These are phyloP conservation scores for Venturia oleaginea DNA, from an alignment of 2,329 filamentous ascomycete species.

Conservation along the genomic window DNA sequence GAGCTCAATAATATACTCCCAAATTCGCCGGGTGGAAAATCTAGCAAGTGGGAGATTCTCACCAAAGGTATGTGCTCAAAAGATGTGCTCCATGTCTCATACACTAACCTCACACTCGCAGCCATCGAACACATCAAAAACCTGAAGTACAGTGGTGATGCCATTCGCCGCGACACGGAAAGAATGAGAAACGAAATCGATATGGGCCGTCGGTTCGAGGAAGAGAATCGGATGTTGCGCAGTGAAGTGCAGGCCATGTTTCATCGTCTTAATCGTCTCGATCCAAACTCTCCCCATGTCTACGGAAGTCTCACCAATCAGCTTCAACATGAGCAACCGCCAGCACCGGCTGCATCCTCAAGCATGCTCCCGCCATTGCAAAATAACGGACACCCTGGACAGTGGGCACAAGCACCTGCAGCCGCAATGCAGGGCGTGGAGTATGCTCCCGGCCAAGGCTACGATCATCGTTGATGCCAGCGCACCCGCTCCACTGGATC, in stretches of 20 bases:
- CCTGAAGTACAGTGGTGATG: slow-evolving; percentile 31
- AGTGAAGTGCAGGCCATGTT: slow-evolving; percentile 38
- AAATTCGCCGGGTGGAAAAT: slow-evolving; percentile 72
- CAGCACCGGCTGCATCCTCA: background rate
- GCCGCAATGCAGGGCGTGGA: slow-evolving; percentile 43
- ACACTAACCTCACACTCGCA: slow-evolving; percentile 20
- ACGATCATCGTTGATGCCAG: background rate
- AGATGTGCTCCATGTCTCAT: background rate
- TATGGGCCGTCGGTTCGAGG: slow-evolving; percentile 19
- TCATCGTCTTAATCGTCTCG: slow-evolving; percentile 36
- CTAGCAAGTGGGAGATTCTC: slow-evolving; percentile 82
- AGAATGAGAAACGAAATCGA: slow-evolving; percentile 30
- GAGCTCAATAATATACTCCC: slow-evolving; percentile 70
- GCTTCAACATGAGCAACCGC: slow-evolving; percentile 9
- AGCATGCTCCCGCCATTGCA: slow-evolving; percentile 28
- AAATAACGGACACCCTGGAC: slow-evolving; percentile 22
- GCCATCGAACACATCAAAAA: slow-evolving; percentile 42
- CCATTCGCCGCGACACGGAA: slow-evolving; percentile 36
- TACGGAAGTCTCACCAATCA: slow-evolving; percentile 29
- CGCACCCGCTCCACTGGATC: background rate
- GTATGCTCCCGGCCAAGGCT: slow-evolving; percentile 24
- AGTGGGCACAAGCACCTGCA: slow-evolving; percentile 24
- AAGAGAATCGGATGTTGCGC: slow-evolving; percentile 39
- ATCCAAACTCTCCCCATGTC: slow-evolving; percentile 37
- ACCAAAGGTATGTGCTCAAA: slow-evolving; percentile 61